phyloP scores from a whole-genome alignment of 768 basidiomycete species.

The Artomyces pyxidatus region DNA sequence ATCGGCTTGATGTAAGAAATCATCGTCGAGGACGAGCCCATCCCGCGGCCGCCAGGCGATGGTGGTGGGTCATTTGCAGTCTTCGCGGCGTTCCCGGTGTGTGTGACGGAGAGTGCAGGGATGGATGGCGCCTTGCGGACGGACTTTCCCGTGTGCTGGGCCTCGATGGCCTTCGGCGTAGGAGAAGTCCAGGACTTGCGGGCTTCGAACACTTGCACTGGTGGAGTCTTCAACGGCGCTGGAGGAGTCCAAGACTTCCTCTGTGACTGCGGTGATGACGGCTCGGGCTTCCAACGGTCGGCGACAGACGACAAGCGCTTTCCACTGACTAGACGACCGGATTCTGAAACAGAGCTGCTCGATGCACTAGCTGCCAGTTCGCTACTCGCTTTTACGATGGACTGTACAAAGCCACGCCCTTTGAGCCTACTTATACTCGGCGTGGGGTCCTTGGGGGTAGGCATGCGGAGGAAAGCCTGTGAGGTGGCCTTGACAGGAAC shows the following conservation, averaged over 20 bases:
- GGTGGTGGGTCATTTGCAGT: background rate
- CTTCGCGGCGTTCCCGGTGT: constrained; percentile 5
- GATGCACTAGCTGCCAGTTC: constrained; percentile 33
- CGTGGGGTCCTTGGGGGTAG: constrained; percentile 60
- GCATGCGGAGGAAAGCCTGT: constrained; percentile 50
- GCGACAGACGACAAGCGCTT: constrained; percentile 6
- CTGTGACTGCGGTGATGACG: background rate
- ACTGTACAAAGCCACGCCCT: constrained; percentile 82
- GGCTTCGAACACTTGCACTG: background rate
- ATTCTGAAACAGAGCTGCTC: constrained; percentile 24
- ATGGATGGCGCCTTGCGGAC: constrained; percentile 8
- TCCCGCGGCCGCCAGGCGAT: constrained; percentile 8
- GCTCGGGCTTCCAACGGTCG: constrained; percentile 12
- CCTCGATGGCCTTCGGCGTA: constrained; percentile 1
- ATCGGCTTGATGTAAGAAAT: constrained; percentile 51
- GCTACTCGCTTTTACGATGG: constrained; percentile 64
- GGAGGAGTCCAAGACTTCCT: constrained; percentile 11
- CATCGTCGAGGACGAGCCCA: constrained; percentile 73
- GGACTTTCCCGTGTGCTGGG: constrained; percentile 3
- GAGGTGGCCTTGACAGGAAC: constrained; percentile 39
- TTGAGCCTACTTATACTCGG: constrained; percentile 78
- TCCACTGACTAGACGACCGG: background rate
- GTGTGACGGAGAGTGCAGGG: constrained; percentile 1
- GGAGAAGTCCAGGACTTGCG: background rate
- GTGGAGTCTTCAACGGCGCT: background rate